A percentile compares a stretch with the other conserved stretches of the same genome.
Evolutionary conservation across 345 rosid species (phyloP).

Genomic region (Brassica rapa): DNA sequence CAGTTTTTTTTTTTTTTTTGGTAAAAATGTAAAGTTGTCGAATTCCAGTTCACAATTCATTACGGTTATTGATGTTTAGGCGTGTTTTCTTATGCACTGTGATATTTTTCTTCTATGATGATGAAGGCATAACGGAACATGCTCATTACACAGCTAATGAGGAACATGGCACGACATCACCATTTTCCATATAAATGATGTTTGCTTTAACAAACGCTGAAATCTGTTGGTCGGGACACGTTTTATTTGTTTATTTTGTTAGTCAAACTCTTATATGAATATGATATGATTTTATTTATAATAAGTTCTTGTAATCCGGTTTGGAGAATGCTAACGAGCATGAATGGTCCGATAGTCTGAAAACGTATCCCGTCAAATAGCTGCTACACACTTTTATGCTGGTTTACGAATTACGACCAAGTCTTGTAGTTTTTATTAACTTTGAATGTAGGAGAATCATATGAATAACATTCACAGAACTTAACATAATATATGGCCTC

Average conservation of each 20-base stretch:
- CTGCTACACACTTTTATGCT: background rate
- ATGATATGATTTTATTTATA: background rate
- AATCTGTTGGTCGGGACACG: background rate
- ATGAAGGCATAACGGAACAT: slow-evolving; percentile 27
- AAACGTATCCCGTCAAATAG: background rate
- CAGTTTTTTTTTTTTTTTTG: background rate
- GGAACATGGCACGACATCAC: slow-evolving; percentile 38
- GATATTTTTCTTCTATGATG: background rate
- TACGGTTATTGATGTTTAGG: background rate
- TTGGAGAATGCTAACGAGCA: background rate
- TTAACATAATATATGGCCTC: background rate
- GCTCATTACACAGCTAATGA: slow-evolving; percentile 27
- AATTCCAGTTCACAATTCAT: background rate
- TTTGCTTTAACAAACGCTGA: slow-evolving; percentile 8
- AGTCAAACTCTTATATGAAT: background rate
- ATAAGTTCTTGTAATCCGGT: background rate
- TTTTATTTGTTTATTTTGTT: background rate
- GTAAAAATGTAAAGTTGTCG: background rate
- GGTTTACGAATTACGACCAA: background rate
- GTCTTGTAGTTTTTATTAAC: background rate
- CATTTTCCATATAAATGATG: slow-evolving; percentile 11
- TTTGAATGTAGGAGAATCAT: background rate
- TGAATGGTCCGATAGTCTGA: background rate
- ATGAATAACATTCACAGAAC: background rate
- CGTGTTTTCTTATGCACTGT: background rate